A percentile compares a stretch with the other conserved stretches of the same genome.
Conservation (phyloP, 1,284 basidiomycete species). For the Trametes hirsuta region DNA sequence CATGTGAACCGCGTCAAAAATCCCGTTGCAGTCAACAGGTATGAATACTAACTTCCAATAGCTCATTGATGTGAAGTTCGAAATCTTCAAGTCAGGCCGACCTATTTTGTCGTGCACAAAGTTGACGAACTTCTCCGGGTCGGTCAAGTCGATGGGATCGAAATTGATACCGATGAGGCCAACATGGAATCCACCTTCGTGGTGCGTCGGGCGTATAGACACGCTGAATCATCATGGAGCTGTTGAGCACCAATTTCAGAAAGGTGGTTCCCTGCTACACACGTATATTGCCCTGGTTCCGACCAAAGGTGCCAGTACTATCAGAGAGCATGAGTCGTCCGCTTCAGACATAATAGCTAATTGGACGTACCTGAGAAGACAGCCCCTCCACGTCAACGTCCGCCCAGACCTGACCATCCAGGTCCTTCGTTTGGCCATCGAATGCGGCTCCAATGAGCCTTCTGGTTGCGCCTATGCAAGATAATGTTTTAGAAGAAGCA, state of each 20-base stretch:
- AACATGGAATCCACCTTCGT: slow-evolving; percentile 4
- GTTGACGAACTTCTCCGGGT: slow-evolving; percentile 12
- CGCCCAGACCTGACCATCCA: slow-evolving; percentile 34
- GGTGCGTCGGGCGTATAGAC: neutral
- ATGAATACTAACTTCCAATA: slow-evolving; percentile 14
- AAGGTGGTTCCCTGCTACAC: neutral
- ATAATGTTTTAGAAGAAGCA: too few species aligned
- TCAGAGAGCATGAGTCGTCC: neutral
- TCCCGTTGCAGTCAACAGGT: rapidly evolving
- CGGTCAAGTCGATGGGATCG: slow-evolving; percentile 9
- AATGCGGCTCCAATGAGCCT: slow-evolving; percentile 36
- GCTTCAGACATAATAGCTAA: too few species aligned
- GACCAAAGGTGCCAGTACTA: slow-evolving; percentile 38
- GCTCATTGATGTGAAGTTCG: neutral
- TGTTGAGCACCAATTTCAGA: neutral
- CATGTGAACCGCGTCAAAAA: too few species aligned
- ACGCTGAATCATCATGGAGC: neutral
- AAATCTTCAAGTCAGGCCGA: slow-evolving; percentile 13
- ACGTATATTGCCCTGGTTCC: slow-evolving; percentile 22
- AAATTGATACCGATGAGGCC: slow-evolving; percentile 10
- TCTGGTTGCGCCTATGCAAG: slow-evolving; percentile 30
- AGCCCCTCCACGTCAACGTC: slow-evolving; percentile 37
- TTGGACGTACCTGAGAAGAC: slow-evolving; percentile 23
- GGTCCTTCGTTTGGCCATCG: slow-evolving; percentile 36
- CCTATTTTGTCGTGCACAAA: slow-evolving; percentile 11